A percentile compares a stretch with the other conserved stretches of the same genome.
phyloP scores from a whole-genome alignment of 2,329 filamentous ascomycete genomes.

The Aureobasidium sp. region DNA sequence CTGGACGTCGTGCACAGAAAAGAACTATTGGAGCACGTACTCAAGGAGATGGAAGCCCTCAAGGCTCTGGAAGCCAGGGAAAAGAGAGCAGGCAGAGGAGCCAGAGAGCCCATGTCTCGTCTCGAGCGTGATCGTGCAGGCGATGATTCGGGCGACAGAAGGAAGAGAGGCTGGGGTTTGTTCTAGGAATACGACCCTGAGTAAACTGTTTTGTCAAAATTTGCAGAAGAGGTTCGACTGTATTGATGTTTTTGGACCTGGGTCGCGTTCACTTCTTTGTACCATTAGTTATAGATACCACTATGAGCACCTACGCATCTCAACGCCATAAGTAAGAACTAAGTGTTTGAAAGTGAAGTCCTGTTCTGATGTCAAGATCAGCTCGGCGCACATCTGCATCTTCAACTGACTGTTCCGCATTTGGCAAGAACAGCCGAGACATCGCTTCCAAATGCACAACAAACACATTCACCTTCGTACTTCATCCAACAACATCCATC shows the following conservation, averaged over 20 bases:
- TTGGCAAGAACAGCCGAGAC: not conserved
- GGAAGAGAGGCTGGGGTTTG: constrained; percentile 26
- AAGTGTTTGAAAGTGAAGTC: too few relatives aligned
- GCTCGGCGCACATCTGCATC: too few relatives aligned
- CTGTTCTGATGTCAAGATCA: too few relatives aligned
- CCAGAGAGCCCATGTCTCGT: constrained; percentile 12
- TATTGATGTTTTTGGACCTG: not conserved
- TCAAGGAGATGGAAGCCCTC: constrained; percentile 92
- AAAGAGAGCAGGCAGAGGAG: constrained; percentile 41
- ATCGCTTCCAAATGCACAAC: not conserved
- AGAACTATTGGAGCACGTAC: constrained; percentile 81
- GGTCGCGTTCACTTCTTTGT: not conserved
- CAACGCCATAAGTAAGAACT: not conserved
- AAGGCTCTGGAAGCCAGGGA: constrained; percentile 72
- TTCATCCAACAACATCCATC: not conserved
- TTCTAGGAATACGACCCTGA: constrained; percentile 19
- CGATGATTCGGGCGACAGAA: constrained; percentile 16
- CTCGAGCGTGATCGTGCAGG: not conserved
- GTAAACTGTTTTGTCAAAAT: not conserved
- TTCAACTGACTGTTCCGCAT: not conserved
- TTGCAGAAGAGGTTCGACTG: not conserved
- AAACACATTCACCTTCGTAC: not conserved
- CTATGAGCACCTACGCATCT: not conserved
- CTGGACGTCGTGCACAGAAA: constrained; percentile 88
- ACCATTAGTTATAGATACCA: constrained; percentile 8